These are phyloP conservation scores for Bolboschoenus planiculmis DNA, from an alignment of 176 grass and related monocot genomes.

Conservation along the genomic window DNA sequence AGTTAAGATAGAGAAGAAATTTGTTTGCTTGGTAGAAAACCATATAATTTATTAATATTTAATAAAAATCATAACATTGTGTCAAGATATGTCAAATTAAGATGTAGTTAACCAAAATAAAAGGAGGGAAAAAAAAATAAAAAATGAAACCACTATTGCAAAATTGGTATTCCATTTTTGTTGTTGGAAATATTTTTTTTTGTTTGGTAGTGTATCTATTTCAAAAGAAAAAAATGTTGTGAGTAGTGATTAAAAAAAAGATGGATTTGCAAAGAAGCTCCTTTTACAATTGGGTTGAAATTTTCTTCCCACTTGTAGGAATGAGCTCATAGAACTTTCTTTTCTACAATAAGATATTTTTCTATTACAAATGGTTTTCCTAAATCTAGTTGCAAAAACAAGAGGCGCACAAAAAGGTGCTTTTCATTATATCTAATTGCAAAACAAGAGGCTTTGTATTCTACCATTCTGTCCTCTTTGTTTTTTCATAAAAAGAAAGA, in stretches of 20 bases:
- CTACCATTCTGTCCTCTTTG: background rate
- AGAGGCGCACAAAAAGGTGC: background rate
- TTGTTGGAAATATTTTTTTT: background rate
- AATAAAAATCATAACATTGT: background rate
- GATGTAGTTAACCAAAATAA: background rate
- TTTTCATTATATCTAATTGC: background rate
- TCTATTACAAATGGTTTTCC: background rate
- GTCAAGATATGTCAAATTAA: background rate
- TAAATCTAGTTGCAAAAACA: constrained; percentile 4
- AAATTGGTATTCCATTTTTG: background rate
- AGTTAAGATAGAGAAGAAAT: background rate
- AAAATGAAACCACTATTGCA: background rate
- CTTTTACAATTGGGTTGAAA: background rate
- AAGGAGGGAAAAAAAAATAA: background rate
- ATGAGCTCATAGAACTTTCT: background rate
- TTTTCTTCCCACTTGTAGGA: background rate
- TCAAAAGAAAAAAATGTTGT: background rate
- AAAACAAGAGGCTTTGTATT: background rate
- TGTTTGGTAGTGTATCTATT: background rate
- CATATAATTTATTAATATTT: background rate
- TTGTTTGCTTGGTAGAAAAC: background rate
- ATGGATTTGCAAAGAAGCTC: background rate
- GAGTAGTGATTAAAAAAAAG: background rate
- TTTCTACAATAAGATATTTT: background rate
- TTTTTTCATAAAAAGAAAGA: background rate